These are phyloP conservation scores for Asparagopsis taxiformis DNA, from an alignment of 31 red algal species.

Conservation along the genomic window DNA sequence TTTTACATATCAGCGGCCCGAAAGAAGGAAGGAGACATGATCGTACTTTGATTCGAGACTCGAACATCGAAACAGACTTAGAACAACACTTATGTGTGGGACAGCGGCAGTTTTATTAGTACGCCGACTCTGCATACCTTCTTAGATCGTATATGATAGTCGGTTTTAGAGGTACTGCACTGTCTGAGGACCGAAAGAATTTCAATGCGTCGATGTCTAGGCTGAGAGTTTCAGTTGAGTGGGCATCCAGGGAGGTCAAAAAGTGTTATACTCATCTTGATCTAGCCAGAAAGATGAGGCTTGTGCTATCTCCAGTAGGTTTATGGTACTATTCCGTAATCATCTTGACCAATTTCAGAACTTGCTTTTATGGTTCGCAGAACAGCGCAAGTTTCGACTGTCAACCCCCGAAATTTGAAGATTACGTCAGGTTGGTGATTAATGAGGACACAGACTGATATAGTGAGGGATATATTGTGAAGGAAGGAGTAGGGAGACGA, in stretches of 20 bases:
- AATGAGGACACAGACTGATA: too few species aligned
- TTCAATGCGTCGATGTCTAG: neutral
- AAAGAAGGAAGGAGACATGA: neutral
- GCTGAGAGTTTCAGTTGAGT: neutral
- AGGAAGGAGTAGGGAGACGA: too few species aligned
- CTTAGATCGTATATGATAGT: neutral
- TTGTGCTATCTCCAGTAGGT: neutral
- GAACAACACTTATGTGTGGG: neutral
- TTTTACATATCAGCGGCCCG: neutral
- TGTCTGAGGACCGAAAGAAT: neutral
- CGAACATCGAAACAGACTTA: neutral
- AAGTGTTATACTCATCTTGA: neutral
- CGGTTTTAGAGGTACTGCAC: neutral
- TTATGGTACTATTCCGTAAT: neutral
- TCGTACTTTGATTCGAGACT: neutral
- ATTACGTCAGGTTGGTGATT: too few species aligned
- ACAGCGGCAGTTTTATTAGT: neutral
- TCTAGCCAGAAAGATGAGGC: neutral
- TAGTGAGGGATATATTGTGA: too few species aligned
- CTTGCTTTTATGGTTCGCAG: neutral
- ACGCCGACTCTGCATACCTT: neutral
- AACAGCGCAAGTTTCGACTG: neutral
- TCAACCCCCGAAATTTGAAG: neutral
- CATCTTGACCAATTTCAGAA: neutral
- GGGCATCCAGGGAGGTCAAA: neutral